Base-by-base conservation (phyloP, 352 stramenopile species). In the Blastocystis sp. region DNA sequence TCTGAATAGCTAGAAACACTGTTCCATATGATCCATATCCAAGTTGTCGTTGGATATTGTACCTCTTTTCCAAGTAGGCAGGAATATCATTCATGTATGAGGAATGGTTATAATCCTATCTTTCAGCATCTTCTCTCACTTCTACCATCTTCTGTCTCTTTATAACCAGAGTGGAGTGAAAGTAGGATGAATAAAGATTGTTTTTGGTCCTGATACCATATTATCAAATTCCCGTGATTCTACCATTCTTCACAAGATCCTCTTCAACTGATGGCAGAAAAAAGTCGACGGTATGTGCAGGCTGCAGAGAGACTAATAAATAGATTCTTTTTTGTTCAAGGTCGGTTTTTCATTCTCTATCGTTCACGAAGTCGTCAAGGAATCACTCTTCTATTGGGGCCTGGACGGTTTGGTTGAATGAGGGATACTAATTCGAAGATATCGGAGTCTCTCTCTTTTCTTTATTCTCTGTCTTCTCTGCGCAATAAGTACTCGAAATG, bases 1-100 rank as follows among this genome's bases (percentile, higher is more conserved):
- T 84, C 35, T 68, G 19, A n/a, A 68, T 35, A 19, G 42, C 73
- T 27, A 84, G 40, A 66, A 84, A 84, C n/a, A 84, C 73, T 19
- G 73, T 84, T 37, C 73, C 73, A 69, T 84, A 84, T 4, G 73
- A 84, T 48, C 73, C 73, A 48, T 27, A 27, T 1, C 73, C 73
- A 37, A 84, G 27, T 53, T 69, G 73, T 54, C 73, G n/a, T 48
- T 84, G 73, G 37, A 84, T 84, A 64, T 84, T 84, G 27, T 84
- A 84, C 33, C 33, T 58, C 51, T 66, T 64, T 48, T 84, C 73
- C 73, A 84, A 22, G 33, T 84, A 84, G 11, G 22, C 59, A 19
- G 73, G 73, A 42, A 84, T 84, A 48, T 84, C 73, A 35, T 62
- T 48, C 27, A 54, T 30, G 68, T 84, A 84, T 2, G 73, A 84